Percentiles rank a stretch among this genome's conserved stretches.
Evolutionary conservation across 495 filamentous ascomycete genomes (phyloP).

Genomic region (Xylaria longipes): DNA sequence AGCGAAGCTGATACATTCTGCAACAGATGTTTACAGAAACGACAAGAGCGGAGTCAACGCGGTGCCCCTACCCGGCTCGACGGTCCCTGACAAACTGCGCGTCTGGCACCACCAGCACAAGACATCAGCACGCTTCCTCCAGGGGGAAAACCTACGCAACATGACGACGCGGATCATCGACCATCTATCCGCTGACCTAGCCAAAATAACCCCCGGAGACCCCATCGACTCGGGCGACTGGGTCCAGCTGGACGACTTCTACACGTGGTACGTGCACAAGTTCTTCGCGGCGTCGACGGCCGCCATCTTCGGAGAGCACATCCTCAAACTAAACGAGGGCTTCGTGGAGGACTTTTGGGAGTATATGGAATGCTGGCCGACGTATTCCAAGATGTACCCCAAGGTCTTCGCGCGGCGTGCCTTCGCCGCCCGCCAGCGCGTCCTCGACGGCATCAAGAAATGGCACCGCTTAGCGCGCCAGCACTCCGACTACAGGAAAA

Average conservation of each 20-base stretch:
- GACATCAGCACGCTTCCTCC: not conserved
- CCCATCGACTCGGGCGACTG: not conserved
- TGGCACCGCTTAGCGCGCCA: not conserved
- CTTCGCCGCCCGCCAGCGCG: not conserved
- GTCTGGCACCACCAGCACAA: not conserved
- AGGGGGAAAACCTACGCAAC: not conserved
- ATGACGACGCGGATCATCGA: not conserved
- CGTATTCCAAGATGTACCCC: not conserved
- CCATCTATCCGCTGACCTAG: not conserved
- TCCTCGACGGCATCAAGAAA: not conserved
- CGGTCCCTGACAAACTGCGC: not conserved
- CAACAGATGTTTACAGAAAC: not conserved
- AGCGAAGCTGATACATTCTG: too few species aligned
- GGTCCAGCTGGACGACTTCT: not conserved
- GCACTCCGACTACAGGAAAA: not conserved
- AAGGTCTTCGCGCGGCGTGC: not conserved
- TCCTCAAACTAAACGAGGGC: not conserved
- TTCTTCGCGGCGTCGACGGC: not conserved
- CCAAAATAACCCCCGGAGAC: not conserved
- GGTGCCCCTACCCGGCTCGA: not conserved
- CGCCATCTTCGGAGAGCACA: not conserved
- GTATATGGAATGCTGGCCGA: not conserved
- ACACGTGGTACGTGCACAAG: not conserved
- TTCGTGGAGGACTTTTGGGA: not conserved
- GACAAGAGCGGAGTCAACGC: not conserved